These are phyloP conservation scores for Harringtonia lauricola DNA, from an alignment of 2,329 filamentous ascomycete species.

Conservation along the genomic window DNA sequence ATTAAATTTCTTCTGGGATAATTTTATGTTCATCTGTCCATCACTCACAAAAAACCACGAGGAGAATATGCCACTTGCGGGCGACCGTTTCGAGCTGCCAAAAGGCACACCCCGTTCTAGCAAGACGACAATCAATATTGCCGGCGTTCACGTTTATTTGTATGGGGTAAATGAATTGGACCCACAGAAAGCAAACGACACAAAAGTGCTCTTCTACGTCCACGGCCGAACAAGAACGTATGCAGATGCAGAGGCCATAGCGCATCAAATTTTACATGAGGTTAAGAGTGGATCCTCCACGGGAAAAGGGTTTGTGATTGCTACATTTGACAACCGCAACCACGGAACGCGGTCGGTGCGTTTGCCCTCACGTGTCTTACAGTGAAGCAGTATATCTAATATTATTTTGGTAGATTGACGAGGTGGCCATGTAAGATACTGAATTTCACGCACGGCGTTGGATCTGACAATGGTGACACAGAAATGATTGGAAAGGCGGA, in stretches of 20 bases:
- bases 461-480: not conserved
- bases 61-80: not conserved
- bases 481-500: not conserved
- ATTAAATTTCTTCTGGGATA: too few species aligned
- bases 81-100: not conserved
- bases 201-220: slow-evolving; percentile 1
- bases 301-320: not conserved
- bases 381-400: not conserved
- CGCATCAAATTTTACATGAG: slow-evolving; percentile 2
- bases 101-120: not conserved
- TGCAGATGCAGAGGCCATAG: not conserved
- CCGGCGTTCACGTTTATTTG: not conserved
- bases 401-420: not conserved
- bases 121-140: slow-evolving; percentile 1
- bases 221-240: slow-evolving; percentile 1
- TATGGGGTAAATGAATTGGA: slow-evolving; percentile 1
- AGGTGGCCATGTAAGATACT: not conserved
- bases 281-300: not conserved
- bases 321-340: slow-evolving; percentile 2
- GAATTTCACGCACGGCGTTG: not conserved
- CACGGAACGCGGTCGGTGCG: not conserved
- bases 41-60: too few species aligned
- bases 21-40: too few species aligned
- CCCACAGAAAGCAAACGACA: not conserved
- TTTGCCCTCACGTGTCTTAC: too few species aligned